Percentiles rank a stretch among this genome's conserved stretches.
Conservation (phyloP, 495 filamentous ascomycete species). For the Baudoinia panamericana region DNA sequence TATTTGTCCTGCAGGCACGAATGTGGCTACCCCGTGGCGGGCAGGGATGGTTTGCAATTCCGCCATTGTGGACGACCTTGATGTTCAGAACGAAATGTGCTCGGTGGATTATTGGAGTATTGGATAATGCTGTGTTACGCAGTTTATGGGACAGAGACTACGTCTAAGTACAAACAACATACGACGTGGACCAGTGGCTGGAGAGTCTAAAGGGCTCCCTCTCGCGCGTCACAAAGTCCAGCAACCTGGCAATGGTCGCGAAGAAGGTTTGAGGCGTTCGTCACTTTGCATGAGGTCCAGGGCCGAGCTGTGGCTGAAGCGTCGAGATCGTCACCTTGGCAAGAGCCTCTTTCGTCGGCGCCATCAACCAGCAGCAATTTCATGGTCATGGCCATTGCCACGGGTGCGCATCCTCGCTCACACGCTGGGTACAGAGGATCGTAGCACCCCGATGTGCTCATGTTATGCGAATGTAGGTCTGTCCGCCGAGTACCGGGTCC, state of each 20-base stretch:
- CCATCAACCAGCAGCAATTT: too few species aligned
- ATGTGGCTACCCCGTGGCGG: slow-evolving; percentile 32
- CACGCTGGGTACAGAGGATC: too few species aligned
- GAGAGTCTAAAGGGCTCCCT: not conserved
- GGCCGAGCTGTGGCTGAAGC: not conserved
- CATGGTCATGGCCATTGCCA: too few species aligned
- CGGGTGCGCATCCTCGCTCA: too few species aligned
- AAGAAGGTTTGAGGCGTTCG: not conserved
- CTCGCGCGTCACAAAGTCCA: slow-evolving; percentile 2
- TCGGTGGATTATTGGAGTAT: not conserved
- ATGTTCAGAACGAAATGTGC: not conserved
- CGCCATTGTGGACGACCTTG: slow-evolving; percentile 4
- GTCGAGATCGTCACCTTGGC: not conserved
- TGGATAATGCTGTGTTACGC: too few species aligned
- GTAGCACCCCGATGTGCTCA: too few species aligned
- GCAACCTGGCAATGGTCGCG: too few species aligned
- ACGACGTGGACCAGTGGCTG: slow-evolving; percentile 1
- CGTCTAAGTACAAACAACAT: too few species aligned
- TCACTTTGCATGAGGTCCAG: not conserved
- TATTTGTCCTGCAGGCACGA: slow-evolving; percentile 28
- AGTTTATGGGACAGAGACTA: too few species aligned
- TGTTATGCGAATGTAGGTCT: too few species aligned
- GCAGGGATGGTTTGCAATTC: slow-evolving; percentile 31
- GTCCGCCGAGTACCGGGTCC: too few species aligned
- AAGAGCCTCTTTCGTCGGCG: too few species aligned